Conservation (phyloP, 495 filamentous ascomycete genomes). For the Trichoderma parareesei region DNA sequence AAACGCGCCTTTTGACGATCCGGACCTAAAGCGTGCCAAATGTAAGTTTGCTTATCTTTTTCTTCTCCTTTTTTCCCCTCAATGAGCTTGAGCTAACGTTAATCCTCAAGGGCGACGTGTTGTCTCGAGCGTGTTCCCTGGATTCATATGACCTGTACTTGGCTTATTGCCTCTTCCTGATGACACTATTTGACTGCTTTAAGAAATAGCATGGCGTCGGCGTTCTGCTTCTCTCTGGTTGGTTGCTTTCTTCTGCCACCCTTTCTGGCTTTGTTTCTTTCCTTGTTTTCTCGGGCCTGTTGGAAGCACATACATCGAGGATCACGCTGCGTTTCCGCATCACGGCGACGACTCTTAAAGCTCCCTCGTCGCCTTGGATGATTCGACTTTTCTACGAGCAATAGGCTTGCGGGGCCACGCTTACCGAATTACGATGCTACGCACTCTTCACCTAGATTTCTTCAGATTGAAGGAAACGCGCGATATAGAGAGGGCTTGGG, state of each 20-base stretch:
- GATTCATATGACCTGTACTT: conserved; percentile 5
- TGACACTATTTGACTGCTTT: neutral
- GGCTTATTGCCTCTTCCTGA: neutral
- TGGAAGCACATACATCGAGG: no score
- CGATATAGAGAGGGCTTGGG: neutral
- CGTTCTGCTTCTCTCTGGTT: neutral
- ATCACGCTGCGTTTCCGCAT: no score
- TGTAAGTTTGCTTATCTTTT: conserved; percentile 1
- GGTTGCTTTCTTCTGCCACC: neutral
- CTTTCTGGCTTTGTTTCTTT: neutral
- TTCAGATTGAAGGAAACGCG: neutral
- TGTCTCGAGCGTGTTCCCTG: conserved; percentile 11
- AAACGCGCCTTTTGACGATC: conserved; percentile 13
- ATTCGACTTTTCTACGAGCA: neutral
- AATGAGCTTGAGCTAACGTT: neutral
- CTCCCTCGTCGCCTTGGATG: neutral
- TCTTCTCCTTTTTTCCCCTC: neutral
- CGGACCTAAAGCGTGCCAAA: conserved; percentile 8
- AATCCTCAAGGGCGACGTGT: conserved; percentile 6
- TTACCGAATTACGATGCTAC: neutral
- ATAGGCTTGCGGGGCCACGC: neutral
- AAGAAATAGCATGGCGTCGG: conserved; percentile 11
- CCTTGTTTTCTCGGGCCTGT: neutral
- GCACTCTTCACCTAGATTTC: neutral
- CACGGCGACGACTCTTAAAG: neutral